Percentiles rank a stretch among this genome's conserved stretches.
phyloP scores from a whole-genome alignment of 2,329 filamentous ascomycete genomes.

The Ceratocystis ficicola region DNA sequence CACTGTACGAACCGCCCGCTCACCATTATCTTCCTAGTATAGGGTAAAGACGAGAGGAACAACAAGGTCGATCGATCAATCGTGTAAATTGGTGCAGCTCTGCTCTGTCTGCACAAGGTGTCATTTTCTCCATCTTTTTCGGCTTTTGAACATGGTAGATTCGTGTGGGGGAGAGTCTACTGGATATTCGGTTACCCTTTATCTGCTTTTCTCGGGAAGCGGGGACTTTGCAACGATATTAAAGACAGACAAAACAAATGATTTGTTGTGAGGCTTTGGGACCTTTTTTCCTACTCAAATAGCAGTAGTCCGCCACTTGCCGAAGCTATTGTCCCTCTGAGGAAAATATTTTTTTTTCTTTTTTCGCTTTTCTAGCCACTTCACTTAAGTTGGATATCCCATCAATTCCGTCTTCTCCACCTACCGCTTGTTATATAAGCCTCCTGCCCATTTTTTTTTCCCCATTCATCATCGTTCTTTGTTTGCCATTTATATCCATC shows the following conservation, averaged over 20 bases:
- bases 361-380: too few species aligned
- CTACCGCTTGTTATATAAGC: neutral
- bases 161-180: neutral
- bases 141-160: slow-evolving; percentile 1
- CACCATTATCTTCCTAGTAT: neutral
- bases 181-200: neutral
- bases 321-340: too few species aligned
- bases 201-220: neutral
- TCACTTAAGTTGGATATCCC: too few species aligned
- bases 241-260: neutral
- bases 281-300: too few species aligned
- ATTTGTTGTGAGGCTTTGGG: too few species aligned
- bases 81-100: neutral
- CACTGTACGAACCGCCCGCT: neutral
- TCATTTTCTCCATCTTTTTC: neutral
- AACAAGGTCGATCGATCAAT: neutral
- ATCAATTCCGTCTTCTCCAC: neutral
- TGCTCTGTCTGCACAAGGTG: neutral
- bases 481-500: neutral
- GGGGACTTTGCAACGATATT: neutral
- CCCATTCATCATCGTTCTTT: neutral
- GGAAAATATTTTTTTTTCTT: too few species aligned
- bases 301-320: neutral
- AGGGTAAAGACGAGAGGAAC: neutral
- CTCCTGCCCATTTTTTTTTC: too few species aligned